A percentile compares a stretch with the other conserved stretches of the same genome.
These are phyloP conservation scores for Cladosporium sp. DNA, from an alignment of 2,329 filamentous ascomycete genomes.

Conservation along the genomic window DNA sequence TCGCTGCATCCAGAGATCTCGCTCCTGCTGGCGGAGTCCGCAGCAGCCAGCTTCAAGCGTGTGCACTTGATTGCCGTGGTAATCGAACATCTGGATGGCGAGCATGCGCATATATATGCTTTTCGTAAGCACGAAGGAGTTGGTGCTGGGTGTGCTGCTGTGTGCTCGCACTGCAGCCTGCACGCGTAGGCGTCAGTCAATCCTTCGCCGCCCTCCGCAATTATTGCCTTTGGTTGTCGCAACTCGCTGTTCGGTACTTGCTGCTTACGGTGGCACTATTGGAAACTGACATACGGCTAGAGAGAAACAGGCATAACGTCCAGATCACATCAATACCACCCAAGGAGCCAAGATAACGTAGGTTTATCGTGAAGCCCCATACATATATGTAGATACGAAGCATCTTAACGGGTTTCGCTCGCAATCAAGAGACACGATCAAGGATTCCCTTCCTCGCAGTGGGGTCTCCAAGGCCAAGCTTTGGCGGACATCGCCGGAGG, in stretches of 20 bases:
- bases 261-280: conserved; percentile 3
- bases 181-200: background rate
- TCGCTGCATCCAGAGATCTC: background rate
- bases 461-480: background rate
- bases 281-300: conserved; percentile 10
- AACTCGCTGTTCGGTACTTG: background rate
- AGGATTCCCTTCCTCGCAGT: background rate
- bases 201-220: background rate
- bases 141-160: background rate
- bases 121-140: background rate
- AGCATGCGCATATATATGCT: conserved; percentile 7
- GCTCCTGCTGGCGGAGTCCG: background rate
- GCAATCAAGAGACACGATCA: background rate
- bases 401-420: background rate
- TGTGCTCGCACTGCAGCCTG: background rate
- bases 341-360: background rate
- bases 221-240: background rate
- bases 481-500: background rate
- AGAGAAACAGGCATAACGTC: conserved; percentile 3
- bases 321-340: background rate
- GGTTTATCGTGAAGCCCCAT: background rate
- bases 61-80: background rate
- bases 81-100: background rate
- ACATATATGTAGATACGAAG: background rate
- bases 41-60: background rate